Percentiles rank a stretch among this genome's conserved stretches.
Conservation (phyloP, 345 rosid genomes). For the Reutealis trisperma region DNA sequence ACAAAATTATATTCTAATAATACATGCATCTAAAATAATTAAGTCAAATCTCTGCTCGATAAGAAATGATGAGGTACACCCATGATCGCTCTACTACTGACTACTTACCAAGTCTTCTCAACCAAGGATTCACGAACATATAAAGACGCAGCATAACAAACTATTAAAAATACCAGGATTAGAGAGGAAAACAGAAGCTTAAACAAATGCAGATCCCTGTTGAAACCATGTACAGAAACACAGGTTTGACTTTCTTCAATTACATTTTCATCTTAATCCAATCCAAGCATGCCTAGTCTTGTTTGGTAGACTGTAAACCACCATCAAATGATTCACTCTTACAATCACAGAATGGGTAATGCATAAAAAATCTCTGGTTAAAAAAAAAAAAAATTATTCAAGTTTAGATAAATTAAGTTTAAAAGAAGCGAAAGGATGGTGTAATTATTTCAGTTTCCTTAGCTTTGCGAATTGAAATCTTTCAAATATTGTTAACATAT, state of each 20-base stretch:
- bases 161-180: neutral
- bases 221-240: neutral
- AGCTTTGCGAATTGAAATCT: neutral
- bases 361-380: neutral
- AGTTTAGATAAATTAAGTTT: neutral
- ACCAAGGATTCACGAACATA: neutral
- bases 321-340: neutral
- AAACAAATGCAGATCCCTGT: neutral
- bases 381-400: neutral
- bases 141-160: neutral
- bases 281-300: neutral
- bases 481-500: neutral
- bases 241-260: slow-evolving; percentile 12
- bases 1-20: slow-evolving; percentile 3
- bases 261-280: neutral
- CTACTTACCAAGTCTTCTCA: slow-evolving; percentile 7
- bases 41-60: neutral
- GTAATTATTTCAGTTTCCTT: neutral
- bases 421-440: neutral
- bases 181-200: slow-evolving; percentile 1
- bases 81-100: neutral
- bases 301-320: slow-evolving; percentile 1
- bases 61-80: neutral
- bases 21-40: neutral
- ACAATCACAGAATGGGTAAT: neutral